Evolutionary conservation across 345 rosid species (phyloP), one percentile per base, ranked within the genome.

Genomic region (Populus nigra): DNA sequence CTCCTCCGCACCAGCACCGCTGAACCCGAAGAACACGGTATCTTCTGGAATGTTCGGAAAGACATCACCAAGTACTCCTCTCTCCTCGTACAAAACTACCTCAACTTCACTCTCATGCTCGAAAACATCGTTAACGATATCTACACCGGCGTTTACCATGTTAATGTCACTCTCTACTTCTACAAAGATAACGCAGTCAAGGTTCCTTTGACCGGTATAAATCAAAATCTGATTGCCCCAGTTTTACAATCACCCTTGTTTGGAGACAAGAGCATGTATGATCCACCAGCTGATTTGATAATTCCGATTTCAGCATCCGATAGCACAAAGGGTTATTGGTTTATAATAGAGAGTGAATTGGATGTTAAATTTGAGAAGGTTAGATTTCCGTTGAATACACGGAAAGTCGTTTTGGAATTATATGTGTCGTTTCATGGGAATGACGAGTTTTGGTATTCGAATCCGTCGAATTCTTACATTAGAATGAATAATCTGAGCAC

Each of bases 381-480:
- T 35, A 84, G 68, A 59, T 66, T 95, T 47, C 99, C 99, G 13
- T 31, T 25, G 15, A 93, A 92, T 68, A 87, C 98, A n/a, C 81
- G 63, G 43, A 86, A 72, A 61, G 88, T 85, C 39, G 83, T 92
- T 45, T 43, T 95, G 70, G 99, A 95, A 65, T 23, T 95, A 43
- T 91, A 88, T 20, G 90, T 86, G 17, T 95, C 98, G 8, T 93
- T 85, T 65, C 99, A 95, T 29, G 99, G 94, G 7, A 73, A 91
- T 57, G 98, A 95, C 49, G 99, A 95, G 89, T 93, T 93, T 53
- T 93, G 99, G 99, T 95, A 93, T 78, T 91, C 96, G 15, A 93
- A 95, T 63, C 99, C 96, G 20, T 91, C 99, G 6, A 47, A 87
- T 76, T 82, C 93, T 15, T 95, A 93, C 75, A 85, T 93, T 33